These are phyloP conservation scores for Candida tropicalis DNA, from an alignment of 1,139 yeast species.

Conservation along the genomic window DNA sequence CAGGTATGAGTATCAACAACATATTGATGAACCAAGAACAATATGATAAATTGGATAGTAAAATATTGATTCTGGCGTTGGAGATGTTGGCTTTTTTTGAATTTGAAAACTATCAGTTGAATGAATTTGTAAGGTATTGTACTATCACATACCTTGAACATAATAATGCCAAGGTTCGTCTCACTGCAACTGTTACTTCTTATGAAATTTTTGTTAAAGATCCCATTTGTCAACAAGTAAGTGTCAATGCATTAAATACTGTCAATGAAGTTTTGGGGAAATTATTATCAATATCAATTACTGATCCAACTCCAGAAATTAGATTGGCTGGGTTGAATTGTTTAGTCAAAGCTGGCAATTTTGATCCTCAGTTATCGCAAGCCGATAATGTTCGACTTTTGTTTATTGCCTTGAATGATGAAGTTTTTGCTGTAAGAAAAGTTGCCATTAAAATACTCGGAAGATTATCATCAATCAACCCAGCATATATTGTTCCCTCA, in stretches of 20 bases:
- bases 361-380: conserved; percentile 92
- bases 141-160: conserved; percentile 82
- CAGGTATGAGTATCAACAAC: conserved; percentile 44
- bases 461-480: conserved; percentile 80
- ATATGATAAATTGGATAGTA: conserved; percentile 51
- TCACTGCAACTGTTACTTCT: conserved; percentile 83
- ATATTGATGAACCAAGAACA: conserved; percentile 40
- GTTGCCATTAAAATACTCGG: conserved; percentile 84
- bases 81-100: conserved; percentile 75
- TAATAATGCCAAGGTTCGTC: conserved; percentile 75
- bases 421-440: conserved; percentile 77
- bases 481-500: conserved; percentile 95
- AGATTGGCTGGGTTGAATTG: conserved; percentile 77
- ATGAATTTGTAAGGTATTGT: conserved; percentile 86
- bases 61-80: conserved; percentile 65
- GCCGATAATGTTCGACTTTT: conserved; percentile 85
- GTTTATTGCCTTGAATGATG: conserved; percentile 91
- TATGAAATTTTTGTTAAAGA: conserved; percentile 78
- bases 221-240: conserved; percentile 82
- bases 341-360: conserved; percentile 60
- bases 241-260: conserved; percentile 80
- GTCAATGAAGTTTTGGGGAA: conserved; percentile 85
- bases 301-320: conserved; percentile 86
- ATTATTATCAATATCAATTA: conserved; percentile 79
- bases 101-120: conserved; percentile 73